Base-by-base conservation (phyloP, 805 yeast species). In the Komagataella pastoris region DNA sequence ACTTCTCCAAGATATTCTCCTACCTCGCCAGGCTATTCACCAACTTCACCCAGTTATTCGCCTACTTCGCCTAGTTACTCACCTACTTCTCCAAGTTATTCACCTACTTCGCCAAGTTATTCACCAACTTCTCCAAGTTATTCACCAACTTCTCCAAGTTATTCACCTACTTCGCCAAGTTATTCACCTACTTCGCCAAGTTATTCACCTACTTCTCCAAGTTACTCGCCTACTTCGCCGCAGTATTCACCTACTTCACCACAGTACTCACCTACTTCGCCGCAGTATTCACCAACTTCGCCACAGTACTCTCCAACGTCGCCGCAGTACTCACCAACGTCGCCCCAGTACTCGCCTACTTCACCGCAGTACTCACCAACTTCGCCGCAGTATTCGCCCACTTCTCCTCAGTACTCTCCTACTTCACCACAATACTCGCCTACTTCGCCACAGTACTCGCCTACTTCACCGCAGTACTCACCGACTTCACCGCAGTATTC, bases 401-500 rank as follows among this genome's bases (percentile, higher is more conserved):
- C 82, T 0, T 73, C 78, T 0, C 81, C 82, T 58, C 65, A 75
- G 2, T 81, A 80, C 64, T 70, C 78, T 0, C 87, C 90, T 46
- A 81, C 90, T 0, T 75, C 83, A 3, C 89, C 90, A 55, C 59
- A 68, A 14, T 83, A 83, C 60, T 76, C 85, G 0, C 95, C 96
- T 55, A 85, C 96, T 0, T 81, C 90, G 0, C 96, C 96, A 59
- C 62, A 74, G 7, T 89, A 88, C 64, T 74, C 83, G 2, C 95
- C 95, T 50, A 85, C 93, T 0, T 79, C 85, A 1, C 85, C 85
- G 56, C 60, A 67, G 3, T 84, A 83, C 61, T 72, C 80, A 0
- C 91, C 93, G 55, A 87, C 96, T 0, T 83, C 91, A 0, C 97
- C 97, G 54, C 58, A 69, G 1, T 88, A 88, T 66, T 75, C 83